Percentiles rank a stretch among this genome's conserved stretches.
Evolutionary conservation across 2,329 filamentous ascomycete species (phyloP).

Genomic region (Diaporthe sp.): DNA sequence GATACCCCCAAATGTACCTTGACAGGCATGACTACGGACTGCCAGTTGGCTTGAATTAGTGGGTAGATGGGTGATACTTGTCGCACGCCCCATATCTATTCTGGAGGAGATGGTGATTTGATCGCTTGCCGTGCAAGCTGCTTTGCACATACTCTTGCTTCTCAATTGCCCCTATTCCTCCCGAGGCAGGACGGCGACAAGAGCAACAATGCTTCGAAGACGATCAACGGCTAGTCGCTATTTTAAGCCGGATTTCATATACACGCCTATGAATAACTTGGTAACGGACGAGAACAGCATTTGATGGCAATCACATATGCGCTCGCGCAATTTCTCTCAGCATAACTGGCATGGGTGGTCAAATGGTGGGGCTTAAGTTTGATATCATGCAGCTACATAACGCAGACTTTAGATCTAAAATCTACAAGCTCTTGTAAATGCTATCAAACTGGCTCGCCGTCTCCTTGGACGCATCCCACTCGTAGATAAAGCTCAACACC

Average conservation of each 20-base stretch:
- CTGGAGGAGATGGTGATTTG: not conserved
- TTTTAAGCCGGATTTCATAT: no score
- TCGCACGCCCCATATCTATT: no score
- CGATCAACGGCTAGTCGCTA: no score
- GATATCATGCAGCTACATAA: not conserved
- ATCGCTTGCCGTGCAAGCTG: not conserved
- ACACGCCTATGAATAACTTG: no score
- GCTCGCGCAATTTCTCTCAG: no score
- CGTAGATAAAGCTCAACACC: constrained; percentile 40
- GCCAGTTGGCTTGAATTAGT: not conserved
- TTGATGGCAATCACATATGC: no score
- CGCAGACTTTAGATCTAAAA: not conserved
- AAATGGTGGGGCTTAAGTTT: not conserved
- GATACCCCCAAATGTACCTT: not conserved
- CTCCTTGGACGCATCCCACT: constrained; percentile 39
- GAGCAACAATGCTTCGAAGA: no score
- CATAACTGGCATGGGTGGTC: not conserved
- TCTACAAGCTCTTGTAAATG: constrained; percentile 35
- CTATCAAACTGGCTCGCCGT: constrained; percentile 34
- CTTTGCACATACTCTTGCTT: no score
- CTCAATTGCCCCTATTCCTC: no score
- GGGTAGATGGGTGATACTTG: no score
- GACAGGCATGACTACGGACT: not conserved
- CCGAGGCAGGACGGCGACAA: no score
- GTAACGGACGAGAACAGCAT: no score